Percentiles rank a stretch among this genome's conserved stretches.
phyloP scores from a whole-genome alignment of 2,329 filamentous ascomycete genomes.

The Acrodontium crateriforme region DNA sequence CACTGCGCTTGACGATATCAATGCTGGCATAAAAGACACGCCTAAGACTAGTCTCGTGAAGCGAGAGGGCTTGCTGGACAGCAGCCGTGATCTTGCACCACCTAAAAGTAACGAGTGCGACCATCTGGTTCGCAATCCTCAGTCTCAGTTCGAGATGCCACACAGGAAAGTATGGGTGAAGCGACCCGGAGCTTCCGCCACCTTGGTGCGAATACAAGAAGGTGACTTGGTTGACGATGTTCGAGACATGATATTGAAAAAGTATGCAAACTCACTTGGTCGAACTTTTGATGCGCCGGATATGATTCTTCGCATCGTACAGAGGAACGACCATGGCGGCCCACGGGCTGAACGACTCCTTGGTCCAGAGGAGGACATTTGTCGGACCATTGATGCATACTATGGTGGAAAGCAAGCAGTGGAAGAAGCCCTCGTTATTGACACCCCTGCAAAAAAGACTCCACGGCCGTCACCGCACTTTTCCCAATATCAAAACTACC shows the following conservation, averaged over 20 bases:
- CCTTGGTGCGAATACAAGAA: constrained; percentile 69
- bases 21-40: no score
- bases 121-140: no score
- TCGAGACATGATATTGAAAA: constrained; percentile 78
- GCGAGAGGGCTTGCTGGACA: neutral
- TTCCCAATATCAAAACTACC: constrained; percentile 36
- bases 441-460: constrained; percentile 60
- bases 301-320: constrained; percentile 61
- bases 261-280: constrained; percentile 88
- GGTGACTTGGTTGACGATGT: constrained; percentile 92
- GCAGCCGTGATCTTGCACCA: no score
- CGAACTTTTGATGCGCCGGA: constrained; percentile 84
- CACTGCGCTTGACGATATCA: no score
- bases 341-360: constrained; percentile 48
- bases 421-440: constrained; percentile 81
- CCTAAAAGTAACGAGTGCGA: no score
- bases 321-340: constrained; percentile 34
- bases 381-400: constrained; percentile 62
- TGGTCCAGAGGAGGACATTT: constrained; percentile 76
- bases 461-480: constrained; percentile 65
- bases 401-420: constrained; percentile 79
- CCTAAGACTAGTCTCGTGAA: no score
- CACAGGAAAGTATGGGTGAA: constrained; percentile 90
- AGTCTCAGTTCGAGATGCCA: constrained; percentile 23
- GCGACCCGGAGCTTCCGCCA: constrained; percentile 71